Percentiles rank a stretch among this genome's conserved stretches.
These are phyloP conservation scores for Monilinia fructigena DNA, from an alignment of 2,329 filamentous ascomycete species.

Conservation along the genomic window DNA sequence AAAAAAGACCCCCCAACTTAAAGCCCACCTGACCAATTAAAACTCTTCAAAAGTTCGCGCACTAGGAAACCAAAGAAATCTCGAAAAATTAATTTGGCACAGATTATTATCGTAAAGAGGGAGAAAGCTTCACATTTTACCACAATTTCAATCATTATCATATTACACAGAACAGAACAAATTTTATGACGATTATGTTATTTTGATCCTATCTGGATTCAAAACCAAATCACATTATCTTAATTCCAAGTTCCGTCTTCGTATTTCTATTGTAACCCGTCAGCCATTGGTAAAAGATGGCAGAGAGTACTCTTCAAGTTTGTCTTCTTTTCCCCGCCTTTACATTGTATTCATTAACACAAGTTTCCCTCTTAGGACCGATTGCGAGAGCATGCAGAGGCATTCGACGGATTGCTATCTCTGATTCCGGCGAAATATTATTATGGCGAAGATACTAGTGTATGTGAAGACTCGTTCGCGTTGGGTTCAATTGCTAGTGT, in stretches of 20 bases:
- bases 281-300: conserved; percentile 32
- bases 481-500: conserved; percentile 4
- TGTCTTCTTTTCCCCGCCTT: conserved; percentile 31
- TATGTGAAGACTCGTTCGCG: conserved; percentile 45
- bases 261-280: conserved; percentile 8
- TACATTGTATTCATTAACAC: conserved; percentile 24
- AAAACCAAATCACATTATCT: neutral
- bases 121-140: conserved; percentile 16
- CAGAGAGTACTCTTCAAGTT: conserved; percentile 40
- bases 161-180: neutral
- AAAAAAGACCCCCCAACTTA: neutral
- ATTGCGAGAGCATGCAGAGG: conserved; percentile 47
- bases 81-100: conserved; percentile 22
- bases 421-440: conserved; percentile 71
- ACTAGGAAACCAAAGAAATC: conserved; percentile 17
- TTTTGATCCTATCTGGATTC: neutral
- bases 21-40: neutral
- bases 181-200: conserved; percentile 4
- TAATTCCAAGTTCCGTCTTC: neutral
- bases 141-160: neutral
- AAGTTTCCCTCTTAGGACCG: conserved; percentile 46
- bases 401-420: conserved; percentile 57
- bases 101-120: conserved; percentile 1
- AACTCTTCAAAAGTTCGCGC: conserved; percentile 14
- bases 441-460: conserved; percentile 67